Base-by-base conservation (phyloP, 345 rosid species). In the Gossypium raimondii region DNA sequence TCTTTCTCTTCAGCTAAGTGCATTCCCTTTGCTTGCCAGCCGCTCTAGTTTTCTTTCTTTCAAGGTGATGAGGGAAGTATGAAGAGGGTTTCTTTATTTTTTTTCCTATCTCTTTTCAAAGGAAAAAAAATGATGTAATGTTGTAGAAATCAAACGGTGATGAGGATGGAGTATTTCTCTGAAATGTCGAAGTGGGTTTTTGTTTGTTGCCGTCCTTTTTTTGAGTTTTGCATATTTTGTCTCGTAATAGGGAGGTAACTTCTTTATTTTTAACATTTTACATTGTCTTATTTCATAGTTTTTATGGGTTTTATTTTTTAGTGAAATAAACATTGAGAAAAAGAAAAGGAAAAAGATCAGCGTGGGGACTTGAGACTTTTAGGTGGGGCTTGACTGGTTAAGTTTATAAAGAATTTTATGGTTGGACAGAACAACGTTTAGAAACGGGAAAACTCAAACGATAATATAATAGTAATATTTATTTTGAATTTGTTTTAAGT, bases 281-380 rank as follows among this genome's bases (percentile, higher is more conserved):
- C 14, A 10, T 22, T 63, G 50, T 24, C 27, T 24, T 60, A 43
- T 50, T 51, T 16, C 17, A 7, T 50, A 50, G 72, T 7, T 68
- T 68, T 14, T 14, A 25, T 27, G 55, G 44, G 47, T 10, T 69
- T 51, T 72, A 71, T 11, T 29, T 53, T 66, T 78, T 52, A 11
- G 77, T 60, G 64, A 34, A 79, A 78, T 77, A 70, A 80, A 67
- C 72, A 5, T 62, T 56, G 60, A 29, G 11, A 11, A 64, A 22
- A 64, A 22, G 38, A 5, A 34, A 75, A 79, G 62, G 72, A 56
- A 52, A 52, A 78, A 76, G 74, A 41, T 18, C 69, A 67, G 82
- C 2, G 82, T 77, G 86, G 84, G 89, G 87, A 78, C 82, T 80
- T 66, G 67, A 67, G 73, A 66, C 74, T 12, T 67, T 56, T 70